phyloP scores from a whole-genome alignment of 148 eudicot genomes.

The Rhododendron kiyosumense region DNA sequence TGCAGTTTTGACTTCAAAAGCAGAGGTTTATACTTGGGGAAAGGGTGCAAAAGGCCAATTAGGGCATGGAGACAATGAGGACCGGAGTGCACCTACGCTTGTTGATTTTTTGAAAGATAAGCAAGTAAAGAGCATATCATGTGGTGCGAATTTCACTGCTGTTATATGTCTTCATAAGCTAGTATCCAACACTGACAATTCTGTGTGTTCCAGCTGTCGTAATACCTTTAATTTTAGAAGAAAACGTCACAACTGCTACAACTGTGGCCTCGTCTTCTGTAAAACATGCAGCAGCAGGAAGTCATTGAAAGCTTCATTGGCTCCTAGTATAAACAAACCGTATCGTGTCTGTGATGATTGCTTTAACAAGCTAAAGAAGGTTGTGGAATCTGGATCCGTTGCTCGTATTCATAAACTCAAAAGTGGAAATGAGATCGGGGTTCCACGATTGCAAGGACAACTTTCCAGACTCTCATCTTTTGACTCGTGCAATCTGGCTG shows the following conservation, averaged over 20 bases:
- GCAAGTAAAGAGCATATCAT: slow-evolving; percentile 65
- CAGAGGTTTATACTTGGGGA: slow-evolving; percentile 90
- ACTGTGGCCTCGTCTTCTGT: slow-evolving; percentile 90
- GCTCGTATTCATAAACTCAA: slow-evolving; percentile 41
- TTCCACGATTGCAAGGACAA: slow-evolving; percentile 34
- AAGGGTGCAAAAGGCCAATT: slow-evolving; percentile 81
- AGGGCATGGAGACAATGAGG: slow-evolving; percentile 76
- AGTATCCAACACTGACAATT: slow-evolving; percentile 58
- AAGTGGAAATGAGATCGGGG: slow-evolving; percentile 38
- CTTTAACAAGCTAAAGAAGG: slow-evolving; percentile 60
- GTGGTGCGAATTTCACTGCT: slow-evolving; percentile 83
- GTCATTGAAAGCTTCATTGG: slow-evolving; percentile 78
- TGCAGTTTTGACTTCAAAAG: slow-evolving; percentile 73
- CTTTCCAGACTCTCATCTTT: slow-evolving; percentile 40
- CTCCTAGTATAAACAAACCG: slow-evolving; percentile 70
- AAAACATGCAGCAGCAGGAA: slow-evolving; percentile 70
- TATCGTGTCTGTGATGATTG: slow-evolving; percentile 95
- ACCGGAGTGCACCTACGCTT: slow-evolving; percentile 54
- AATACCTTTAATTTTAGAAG: slow-evolving; percentile 73
- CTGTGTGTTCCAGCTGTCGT: slow-evolving; percentile 70
- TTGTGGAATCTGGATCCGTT: slow-evolving; percentile 31
- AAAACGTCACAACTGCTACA: slow-evolving; percentile 91
- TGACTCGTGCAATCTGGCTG: slow-evolving; percentile 41
- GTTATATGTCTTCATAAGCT: slow-evolving; percentile 76
- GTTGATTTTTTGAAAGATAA: slow-evolving; percentile 64